Percentiles rank a stretch among this genome's conserved stretches.
Conservation (phyloP, 768 basidiomycete species). For the Tulasnella sp. region DNA sequence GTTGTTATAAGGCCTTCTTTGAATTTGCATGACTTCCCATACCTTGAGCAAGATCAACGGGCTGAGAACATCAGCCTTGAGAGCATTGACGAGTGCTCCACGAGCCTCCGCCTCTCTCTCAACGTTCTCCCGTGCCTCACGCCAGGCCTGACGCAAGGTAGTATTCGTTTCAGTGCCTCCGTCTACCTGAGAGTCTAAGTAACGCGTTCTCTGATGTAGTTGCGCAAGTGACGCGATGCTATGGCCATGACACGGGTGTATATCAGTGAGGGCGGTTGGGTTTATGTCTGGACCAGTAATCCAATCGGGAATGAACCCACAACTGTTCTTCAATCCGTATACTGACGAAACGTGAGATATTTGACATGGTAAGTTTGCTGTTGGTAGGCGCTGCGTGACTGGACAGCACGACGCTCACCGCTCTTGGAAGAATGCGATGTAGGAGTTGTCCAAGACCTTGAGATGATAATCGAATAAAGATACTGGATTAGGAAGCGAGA, state of each 20-base stretch:
- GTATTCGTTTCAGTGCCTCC: conserved; percentile 51
- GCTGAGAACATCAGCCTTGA: conserved; percentile 61
- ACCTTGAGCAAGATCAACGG: conserved; percentile 61
- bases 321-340: conserved; percentile 78
- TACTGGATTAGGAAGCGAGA: conserved; percentile 32
- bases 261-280: not conserved
- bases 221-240: conserved; percentile 67
- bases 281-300: conserved; percentile 5
- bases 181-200: conserved; percentile 60
- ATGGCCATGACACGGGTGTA: conserved; percentile 7
- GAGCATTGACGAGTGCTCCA: conserved; percentile 62
- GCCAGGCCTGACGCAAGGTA: conserved; percentile 58
- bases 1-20: not conserved
- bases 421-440: conserved; percentile 77
- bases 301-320: conserved; percentile 33
- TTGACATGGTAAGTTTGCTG: not conserved
- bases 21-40: conserved; percentile 4
- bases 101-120: conserved; percentile 79
- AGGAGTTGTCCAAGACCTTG: conserved; percentile 55
- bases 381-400: not conserved
- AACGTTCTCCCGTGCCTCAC: conserved; percentile 72
- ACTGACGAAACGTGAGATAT: conserved; percentile 1
- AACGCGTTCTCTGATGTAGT: conserved; percentile 59
- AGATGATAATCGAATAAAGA: conserved; percentile 65
- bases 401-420: conserved; percentile 39